Evolutionary conservation across 768 basidiomycete species (phyloP).

Genomic region (Rhodosporidiobolus odoratus): DNA sequence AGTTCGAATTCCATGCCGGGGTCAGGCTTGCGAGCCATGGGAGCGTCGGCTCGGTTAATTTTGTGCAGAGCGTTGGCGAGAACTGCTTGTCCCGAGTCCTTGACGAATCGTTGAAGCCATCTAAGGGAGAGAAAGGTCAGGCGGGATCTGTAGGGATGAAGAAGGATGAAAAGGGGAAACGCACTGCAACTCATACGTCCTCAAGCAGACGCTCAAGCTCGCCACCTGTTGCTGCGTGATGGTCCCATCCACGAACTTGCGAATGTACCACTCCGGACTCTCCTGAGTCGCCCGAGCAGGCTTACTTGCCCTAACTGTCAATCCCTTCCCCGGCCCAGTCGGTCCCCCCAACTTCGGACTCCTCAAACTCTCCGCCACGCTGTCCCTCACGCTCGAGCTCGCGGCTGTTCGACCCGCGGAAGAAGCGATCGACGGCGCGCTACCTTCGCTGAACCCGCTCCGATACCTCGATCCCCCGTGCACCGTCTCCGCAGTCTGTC

Average conservation of each 20-base stretch:
- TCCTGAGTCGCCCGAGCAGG: slow-evolving; percentile 50
- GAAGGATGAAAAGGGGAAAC: slow-evolving; percentile 29
- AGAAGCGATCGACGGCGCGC: not conserved
- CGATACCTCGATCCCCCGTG: not conserved
- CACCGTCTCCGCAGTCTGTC: not conserved
- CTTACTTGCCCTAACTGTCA: not conserved
- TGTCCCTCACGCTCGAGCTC: not conserved
- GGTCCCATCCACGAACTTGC: slow-evolving; percentile 79
- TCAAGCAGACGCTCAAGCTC: slow-evolving; percentile 64
- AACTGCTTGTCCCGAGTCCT: slow-evolving; percentile 74
- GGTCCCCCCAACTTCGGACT: not conserved
- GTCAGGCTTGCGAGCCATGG: slow-evolving; percentile 57
- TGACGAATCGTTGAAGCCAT: slow-evolving; percentile 73
- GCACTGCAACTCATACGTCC: slow-evolving; percentile 75
- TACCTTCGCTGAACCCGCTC: not conserved
- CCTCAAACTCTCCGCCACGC: not conserved
- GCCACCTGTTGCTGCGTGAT: slow-evolving; percentile 74
- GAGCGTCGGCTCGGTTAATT: slow-evolving; percentile 53
- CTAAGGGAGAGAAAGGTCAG: slow-evolving; percentile 47
- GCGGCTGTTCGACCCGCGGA: too few species aligned
- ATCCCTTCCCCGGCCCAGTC: not conserved
- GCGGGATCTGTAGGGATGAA: not conserved
- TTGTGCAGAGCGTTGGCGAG: slow-evolving; percentile 71
- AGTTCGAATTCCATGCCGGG: slow-evolving; percentile 75
- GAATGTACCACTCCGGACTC: slow-evolving; percentile 87